Base-by-base conservation (phyloP, 2,329 filamentous ascomycete species). In the Aspergillus candidus region DNA sequence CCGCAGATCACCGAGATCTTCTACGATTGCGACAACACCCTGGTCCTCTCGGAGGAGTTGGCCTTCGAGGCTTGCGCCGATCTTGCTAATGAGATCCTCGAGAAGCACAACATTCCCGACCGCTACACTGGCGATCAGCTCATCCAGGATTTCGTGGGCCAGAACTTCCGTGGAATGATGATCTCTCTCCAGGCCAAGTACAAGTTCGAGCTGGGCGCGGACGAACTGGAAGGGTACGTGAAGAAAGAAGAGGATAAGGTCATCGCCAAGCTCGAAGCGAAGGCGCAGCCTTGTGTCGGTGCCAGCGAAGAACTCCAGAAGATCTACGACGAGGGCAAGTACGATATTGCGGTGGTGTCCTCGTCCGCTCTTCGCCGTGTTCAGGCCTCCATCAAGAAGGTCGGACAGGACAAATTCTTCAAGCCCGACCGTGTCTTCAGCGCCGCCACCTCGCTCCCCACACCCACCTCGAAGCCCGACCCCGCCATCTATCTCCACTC, bases 141-240 rank as follows among this genome's bases (percentile, higher is more conserved):
- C 52, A 86, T 94, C 71, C 73, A 76, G 56, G 86, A 94, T 71
- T 95, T 94, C 60, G 88, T 95, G 57, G 89, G 90, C 58, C 85
- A 93, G 67, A 94, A 94, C 78, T 95, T 94, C 78, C 87, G 88
- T 56, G 87, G 88, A 69, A 94, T 94, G 87, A 83, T 94, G 71
- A 69, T 74, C 47, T 81, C 80, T 49, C 80, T 95, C 49, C 82
- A 89, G 68, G 72, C 80, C 66, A 84, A 86, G 68, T 82, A 87
- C 75, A 74, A 76, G 68, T 91, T 94, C 69, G 70, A 76, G 41
- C 79, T 95, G 69, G 57, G 69, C 18, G 66, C 75, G 14, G 80
- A 79, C 2, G 86, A 94, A 61, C 69, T 89, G 46, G 82, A 93
- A 57, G 66, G 63, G 33, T 94, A 88, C 65, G 87, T 94, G 50